Percentiles rank a stretch among this genome's conserved stretches.
phyloP scores from a whole-genome alignment of 805 yeast species.

The Metschnikowia rubicola region DNA sequence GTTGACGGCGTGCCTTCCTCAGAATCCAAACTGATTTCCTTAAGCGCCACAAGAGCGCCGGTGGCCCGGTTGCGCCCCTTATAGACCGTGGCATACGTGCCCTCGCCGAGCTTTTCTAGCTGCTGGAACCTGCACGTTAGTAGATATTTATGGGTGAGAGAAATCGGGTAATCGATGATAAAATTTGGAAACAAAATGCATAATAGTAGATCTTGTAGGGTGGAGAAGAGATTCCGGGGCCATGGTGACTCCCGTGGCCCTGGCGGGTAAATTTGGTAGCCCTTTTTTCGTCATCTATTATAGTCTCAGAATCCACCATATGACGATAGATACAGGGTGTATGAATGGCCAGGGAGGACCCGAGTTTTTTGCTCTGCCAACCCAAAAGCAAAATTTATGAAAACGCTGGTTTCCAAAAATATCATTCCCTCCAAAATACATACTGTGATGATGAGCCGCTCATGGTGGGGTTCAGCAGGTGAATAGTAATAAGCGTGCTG shows the following conservation, averaged over 20 bases:
- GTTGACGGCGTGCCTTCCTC: slow-evolving; percentile 99
- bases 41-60: slow-evolving; percentile 88
- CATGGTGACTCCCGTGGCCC: too few species aligned
- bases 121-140: slow-evolving; percentile 38
- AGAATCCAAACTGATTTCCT: slow-evolving; percentile 90
- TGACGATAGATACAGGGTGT: neutral
- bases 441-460: slow-evolving; percentile 46
- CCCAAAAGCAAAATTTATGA: neutral
- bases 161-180: too few species aligned
- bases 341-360: too few species aligned
- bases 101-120: slow-evolving; percentile 87
- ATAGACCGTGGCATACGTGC: slow-evolving; percentile 98
- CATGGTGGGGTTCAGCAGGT: slow-evolving; percentile 20
- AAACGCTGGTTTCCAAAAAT: neutral
- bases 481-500: too few species aligned
- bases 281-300: too few species aligned
- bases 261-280: too few species aligned
- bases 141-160: neutral
- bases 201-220: too few species aligned
- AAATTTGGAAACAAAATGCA: too few species aligned
- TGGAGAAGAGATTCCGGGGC: too few species aligned
- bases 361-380: neutral
- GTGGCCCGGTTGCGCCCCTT: slow-evolving; percentile 84
- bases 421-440: slow-evolving; percentile 15
- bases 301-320: neutral